phyloP scores from a whole-genome alignment of 2,329 filamentous ascomycete species.

The Bipolaris zeicola region DNA sequence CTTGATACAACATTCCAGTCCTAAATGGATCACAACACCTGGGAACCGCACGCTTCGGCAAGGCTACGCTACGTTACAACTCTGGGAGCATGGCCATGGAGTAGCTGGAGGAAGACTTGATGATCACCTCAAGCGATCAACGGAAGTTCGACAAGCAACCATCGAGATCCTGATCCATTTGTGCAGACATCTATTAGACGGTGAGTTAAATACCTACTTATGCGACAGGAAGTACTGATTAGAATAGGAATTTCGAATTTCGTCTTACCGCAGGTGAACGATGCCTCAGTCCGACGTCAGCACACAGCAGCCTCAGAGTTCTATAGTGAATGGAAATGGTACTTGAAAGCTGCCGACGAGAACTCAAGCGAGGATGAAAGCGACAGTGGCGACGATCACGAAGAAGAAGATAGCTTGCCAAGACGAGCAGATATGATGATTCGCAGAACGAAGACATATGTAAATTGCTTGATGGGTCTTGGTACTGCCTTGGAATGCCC shows the following conservation, averaged over 20 bases:
- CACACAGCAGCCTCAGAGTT: not conserved
- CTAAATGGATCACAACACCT: not conserved
- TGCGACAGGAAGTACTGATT: not conserved
- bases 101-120: conserved; percentile 21
- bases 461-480: conserved; percentile 24
- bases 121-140: conserved; percentile 20
- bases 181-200: not conserved
- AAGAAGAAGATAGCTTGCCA: not conserved
- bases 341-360: not conserved
- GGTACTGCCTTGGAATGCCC: conserved; percentile 23
- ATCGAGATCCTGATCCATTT: conserved; percentile 16
- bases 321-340: not conserved
- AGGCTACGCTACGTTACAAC: conserved; percentile 13
- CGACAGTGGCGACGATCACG: not conserved
- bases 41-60: conserved; percentile 16
- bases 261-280: not conserved
- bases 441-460: conserved; percentile 9
- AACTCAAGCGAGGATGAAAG: not conserved
- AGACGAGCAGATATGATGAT: conserved; percentile 9
- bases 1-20: not conserved
- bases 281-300: not conserved
- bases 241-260: not conserved
- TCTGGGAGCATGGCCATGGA: conserved; percentile 27
- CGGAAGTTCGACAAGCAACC: conserved; percentile 15
- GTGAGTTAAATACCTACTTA: not conserved